A percentile compares a stretch with the other conserved stretches of the same genome.
Evolutionary conservation across 2,329 filamentous ascomycete genomes (phyloP).

Genomic region (Exophiala sp.): DNA sequence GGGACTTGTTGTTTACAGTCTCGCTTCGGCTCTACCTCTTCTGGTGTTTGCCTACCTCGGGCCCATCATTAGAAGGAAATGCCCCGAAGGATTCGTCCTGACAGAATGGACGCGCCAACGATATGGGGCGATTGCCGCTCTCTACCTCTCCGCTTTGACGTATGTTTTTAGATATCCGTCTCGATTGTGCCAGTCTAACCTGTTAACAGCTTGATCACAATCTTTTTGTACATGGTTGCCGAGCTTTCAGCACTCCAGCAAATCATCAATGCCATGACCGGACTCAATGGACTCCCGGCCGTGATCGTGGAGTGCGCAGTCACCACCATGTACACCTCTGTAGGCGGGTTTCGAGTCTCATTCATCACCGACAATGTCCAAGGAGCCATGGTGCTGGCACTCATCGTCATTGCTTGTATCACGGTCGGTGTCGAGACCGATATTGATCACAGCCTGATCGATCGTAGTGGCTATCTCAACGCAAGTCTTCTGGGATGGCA

Average conservation of each 20-base stretch:
- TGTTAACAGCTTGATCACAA: conserved; percentile 56
- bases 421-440: conserved; percentile 70
- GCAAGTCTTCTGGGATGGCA: conserved; percentile 72
- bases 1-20: conserved; percentile 68
- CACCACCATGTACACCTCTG: conserved; percentile 76
- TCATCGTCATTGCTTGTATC: conserved; percentile 70
- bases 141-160: conserved; percentile 72
- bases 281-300: conserved; percentile 65
- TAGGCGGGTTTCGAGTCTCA: conserved; percentile 77
- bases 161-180: conserved; percentile 29
- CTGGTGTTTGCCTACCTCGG: conserved; percentile 68
- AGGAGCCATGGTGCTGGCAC: conserved; percentile 66
- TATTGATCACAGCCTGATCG: conserved; percentile 63
- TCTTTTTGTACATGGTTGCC: conserved; percentile 82
- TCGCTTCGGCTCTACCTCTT: conserved; percentile 66
- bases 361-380: conserved; percentile 81
- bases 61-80: conserved; percentile 65
- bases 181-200: conserved; percentile 9
- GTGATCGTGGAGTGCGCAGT: conserved; percentile 72
- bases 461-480: conserved; percentile 62
- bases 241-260: conserved; percentile 77
- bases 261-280: conserved; percentile 67
- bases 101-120: conserved; percentile 79
- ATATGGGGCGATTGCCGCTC: conserved; percentile 62
- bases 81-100: conserved; percentile 75